Evolutionary conservation across 1,139 yeast genomes (phyloP).

Genomic region (Protomyces inundatus): DNA sequence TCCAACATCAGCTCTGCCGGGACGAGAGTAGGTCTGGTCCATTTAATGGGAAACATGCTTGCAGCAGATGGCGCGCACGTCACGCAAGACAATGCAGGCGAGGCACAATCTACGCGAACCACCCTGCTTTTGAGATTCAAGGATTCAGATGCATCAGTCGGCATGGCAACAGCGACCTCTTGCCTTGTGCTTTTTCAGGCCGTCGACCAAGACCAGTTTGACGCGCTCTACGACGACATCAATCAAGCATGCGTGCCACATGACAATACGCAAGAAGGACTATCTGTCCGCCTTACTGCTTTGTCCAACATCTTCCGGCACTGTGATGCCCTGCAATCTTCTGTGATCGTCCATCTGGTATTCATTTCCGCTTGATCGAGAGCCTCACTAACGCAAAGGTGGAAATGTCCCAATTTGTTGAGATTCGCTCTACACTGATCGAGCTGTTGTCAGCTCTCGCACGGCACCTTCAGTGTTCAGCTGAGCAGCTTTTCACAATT

Average conservation of each 20-base stretch:
- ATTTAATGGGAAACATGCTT: neutral
- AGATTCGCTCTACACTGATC: neutral
- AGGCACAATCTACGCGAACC: neutral
- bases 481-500: neutral
- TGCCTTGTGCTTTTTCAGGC: neutral
- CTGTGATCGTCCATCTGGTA: neutral
- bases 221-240: neutral
- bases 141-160: neutral
- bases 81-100: neutral
- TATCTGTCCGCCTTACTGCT: neutral
- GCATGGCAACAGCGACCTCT: neutral
- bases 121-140: neutral
- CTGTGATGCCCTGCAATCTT: neutral
- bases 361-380: neutral
- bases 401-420: neutral
- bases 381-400: neutral
- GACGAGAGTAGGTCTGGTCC: neutral
- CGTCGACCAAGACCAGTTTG: neutral
- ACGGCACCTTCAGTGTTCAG: neutral
- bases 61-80: neutral
- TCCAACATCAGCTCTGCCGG: neutral
- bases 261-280: neutral
- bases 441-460: neutral
- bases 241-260: neutral
- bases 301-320: neutral